Evolutionary conservation across 208 protist genomes (phyloP).

Genomic region (Zelonia costaricensis): DNA sequence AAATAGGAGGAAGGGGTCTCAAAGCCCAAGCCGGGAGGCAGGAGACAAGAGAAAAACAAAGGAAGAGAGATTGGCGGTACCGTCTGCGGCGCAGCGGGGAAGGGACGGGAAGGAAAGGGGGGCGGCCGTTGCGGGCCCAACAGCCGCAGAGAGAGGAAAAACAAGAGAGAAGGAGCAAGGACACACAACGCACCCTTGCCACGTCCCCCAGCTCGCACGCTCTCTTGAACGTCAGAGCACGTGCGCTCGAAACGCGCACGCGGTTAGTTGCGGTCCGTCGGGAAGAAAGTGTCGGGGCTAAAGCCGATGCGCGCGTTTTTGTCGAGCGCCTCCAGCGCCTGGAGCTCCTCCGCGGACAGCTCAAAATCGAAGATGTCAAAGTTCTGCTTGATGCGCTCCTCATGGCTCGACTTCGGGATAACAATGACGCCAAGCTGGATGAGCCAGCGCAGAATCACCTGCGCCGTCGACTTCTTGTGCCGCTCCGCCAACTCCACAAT

Average conservation of each 20-base stretch:
- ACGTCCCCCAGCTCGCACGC: no score
- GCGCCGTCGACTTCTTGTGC: conserved; percentile 52
- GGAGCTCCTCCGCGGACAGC: conserved; percentile 72
- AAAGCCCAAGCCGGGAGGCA: no score
- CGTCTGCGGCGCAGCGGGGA: not conserved
- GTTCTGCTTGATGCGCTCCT: conserved; percentile 88
- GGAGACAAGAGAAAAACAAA: not conserved
- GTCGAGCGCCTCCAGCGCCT: conserved; percentile 48
- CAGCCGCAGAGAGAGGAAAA: not conserved
- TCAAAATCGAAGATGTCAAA: conserved; percentile 87
- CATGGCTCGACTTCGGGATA: conserved; percentile 87
- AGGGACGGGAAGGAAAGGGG: no score
- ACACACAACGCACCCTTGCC: no score
- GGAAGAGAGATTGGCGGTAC: not conserved
- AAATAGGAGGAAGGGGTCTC: no score
- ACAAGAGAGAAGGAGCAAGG: not conserved
- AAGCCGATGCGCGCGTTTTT: conserved; percentile 43
- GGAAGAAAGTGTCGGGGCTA: conserved; percentile 55
- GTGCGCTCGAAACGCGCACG: not conserved
- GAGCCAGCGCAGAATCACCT: conserved; percentile 77
- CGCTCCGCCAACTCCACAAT: conserved; percentile 54
- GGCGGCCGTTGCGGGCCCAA: no score
- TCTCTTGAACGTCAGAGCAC: no score
- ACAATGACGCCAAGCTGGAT: conserved; percentile 67
- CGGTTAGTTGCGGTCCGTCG: conserved; percentile 2